Evolutionary conservation across 306 rosid genomes (phyloP), one percentile per base, ranked within the genome.

Genomic region (cucumber (Cucumis sativus)): DNA sequence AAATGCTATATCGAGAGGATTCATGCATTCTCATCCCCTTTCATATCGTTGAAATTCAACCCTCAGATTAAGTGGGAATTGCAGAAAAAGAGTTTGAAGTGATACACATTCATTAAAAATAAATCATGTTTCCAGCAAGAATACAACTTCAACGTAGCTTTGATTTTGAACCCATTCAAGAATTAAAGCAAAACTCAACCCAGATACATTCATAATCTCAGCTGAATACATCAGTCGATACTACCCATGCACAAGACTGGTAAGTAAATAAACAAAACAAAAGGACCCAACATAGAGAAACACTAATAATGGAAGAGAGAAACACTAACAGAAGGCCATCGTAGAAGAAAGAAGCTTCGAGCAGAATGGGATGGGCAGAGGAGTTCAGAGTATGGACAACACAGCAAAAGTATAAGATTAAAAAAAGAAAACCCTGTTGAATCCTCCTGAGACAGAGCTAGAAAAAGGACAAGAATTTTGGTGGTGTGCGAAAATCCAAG

Each of bases 241-340:
- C 16, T 10, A 52, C 57, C 39, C 75, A 69, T 43, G 39, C 57
- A 7, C n/a, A 5, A 68, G 39, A 45, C 16, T 43, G 8, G 75
- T 12, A 45, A 43, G 7, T 11, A 12, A 37, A 52, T 7, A 74
- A 52, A 54, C 6, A 12, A 37, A 54, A 74, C 25, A 7, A 75
- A 30, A 75, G 37, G 6, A 54, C 9, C 72, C 65, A 66, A 30
- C 14, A 45, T 23, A 8, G 12, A 21, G 33, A 74, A 18, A 47
- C 76, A 41, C 10, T 8, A 58, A 20, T 37, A 43, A 37, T 10
- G 78, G 49, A 4, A 18, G 51, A 74, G 20, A 74, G 65, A 74
- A 57, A 56, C 47, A 75, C 78, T 75, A 20, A 75, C 78, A 75
- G 47, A 54, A 55, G 16, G 78, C 66, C 78, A 75, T 75, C 25